A percentile compares a stretch with the other conserved stretches of the same genome.
Conservation (phyloP, 2,329 filamentous ascomycete species). For the Coccinonectria pachysandricola region DNA sequence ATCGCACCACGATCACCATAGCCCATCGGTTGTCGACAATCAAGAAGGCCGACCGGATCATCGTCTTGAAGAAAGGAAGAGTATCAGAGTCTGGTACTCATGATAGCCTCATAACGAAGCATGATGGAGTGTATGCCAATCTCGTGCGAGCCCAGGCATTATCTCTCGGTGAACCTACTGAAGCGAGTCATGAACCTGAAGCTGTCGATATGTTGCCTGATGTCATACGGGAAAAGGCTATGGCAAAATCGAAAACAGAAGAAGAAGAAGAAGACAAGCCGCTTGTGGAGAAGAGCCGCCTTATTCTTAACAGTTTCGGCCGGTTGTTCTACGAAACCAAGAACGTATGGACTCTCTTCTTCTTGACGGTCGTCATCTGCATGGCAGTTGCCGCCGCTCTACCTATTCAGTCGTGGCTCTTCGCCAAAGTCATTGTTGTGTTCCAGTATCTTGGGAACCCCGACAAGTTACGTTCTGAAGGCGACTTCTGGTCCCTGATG, state of each 20-base stretch:
- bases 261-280: constrained; percentile 22
- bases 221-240: constrained; percentile 36
- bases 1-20: constrained; percentile 62
- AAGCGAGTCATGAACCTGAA: constrained; percentile 22
- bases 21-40: constrained; percentile 68
- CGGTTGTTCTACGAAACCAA: constrained; percentile 47
- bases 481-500: constrained; percentile 56
- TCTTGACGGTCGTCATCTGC: constrained; percentile 36
- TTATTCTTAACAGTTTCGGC: constrained; percentile 43
- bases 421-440: constrained; percentile 41
- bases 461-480: constrained; percentile 28
- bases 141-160: constrained; percentile 56
- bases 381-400: constrained; percentile 33
- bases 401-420: constrained; percentile 44
- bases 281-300: constrained; percentile 19
- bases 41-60: constrained; percentile 66
- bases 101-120: constrained; percentile 51
- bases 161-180: constrained; percentile 38
- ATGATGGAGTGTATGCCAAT: constrained; percentile 54
- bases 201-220: constrained; percentile 32
- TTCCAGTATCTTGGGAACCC: constrained; percentile 29
- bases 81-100: constrained; percentile 70
- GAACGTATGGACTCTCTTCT: constrained; percentile 39
- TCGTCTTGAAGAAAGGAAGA: constrained; percentile 62
- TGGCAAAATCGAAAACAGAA: no score